A percentile compares a stretch with the other conserved stretches of the same genome.
These are phyloP conservation scores for Citrullus amarus DNA, from an alignment of 306 rosid species.

Conservation along the genomic window DNA sequence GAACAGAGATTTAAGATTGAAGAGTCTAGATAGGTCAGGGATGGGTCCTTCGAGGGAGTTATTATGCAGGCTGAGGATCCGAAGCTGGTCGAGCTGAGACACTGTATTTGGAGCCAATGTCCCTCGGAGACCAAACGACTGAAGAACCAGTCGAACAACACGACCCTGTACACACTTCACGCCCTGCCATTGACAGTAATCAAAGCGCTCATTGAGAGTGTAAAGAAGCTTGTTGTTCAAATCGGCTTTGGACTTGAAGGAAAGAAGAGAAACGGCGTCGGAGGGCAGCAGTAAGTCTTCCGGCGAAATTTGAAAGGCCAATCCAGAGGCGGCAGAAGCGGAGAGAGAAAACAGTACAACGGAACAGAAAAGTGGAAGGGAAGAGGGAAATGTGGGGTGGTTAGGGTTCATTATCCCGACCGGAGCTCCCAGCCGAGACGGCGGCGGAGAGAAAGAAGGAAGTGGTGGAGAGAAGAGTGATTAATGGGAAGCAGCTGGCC, in stretches of 20 bases:
- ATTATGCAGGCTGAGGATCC: conserved; percentile 55
- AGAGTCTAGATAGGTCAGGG: conserved; percentile 60
- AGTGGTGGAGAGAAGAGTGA: not conserved
- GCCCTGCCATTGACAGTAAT: conserved; percentile 83
- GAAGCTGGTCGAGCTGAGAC: conserved; percentile 67
- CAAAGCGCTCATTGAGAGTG: conserved; percentile 48
- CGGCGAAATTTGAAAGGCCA: not conserved
- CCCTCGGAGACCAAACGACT: conserved; percentile 38
- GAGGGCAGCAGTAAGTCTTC: conserved; percentile 16
- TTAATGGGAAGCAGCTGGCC: not conserved
- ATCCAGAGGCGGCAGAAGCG: not conserved
- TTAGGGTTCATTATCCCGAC: not conserved
- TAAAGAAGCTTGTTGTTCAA: conserved; percentile 53
- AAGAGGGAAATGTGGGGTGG: not conserved
- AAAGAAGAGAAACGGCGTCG: conserved; percentile 56
- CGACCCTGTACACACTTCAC: conserved; percentile 73
- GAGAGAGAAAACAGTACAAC: not conserved
- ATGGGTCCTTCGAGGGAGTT: conserved; percentile 73
- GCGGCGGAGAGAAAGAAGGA: conserved; percentile 1
- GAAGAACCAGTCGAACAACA: conserved; percentile 46
- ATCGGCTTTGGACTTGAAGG: conserved; percentile 75
- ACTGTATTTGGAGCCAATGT: conserved; percentile 38
- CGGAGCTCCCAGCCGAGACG: not conserved
- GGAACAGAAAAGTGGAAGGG: not conserved
- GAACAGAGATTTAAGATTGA: conserved; percentile 53